Evolutionary conservation across 148 eudicot species (phyloP), one percentile per base, ranked within the genome.

Genomic region (Vaccinium macrocarpon): DNA sequence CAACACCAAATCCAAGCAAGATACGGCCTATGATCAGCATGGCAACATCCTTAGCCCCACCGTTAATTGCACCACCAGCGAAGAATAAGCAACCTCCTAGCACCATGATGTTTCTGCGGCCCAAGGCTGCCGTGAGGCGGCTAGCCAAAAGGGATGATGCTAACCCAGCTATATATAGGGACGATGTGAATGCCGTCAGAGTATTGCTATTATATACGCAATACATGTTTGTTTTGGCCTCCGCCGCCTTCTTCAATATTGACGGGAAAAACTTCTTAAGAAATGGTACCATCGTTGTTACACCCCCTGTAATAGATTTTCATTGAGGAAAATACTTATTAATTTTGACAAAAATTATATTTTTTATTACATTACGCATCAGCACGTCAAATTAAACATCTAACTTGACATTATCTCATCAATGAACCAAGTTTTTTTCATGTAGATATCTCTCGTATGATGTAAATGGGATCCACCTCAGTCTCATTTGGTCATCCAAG

Each of bases 21-120:
- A 91, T 83, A 16, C 93, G 92, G 6, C 95, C 95, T 4, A 90
- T 27, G 74, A 91, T 92, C 27, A 92, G 89, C 95, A 92, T 92
- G 19, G 88, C 86, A n/a, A 92, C 25, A 49, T 91, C 90, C 66
- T 84, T 46, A 23, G 95, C 89, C 16, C 79, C 92, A 48, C 91
- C 93, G 18, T 92, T 92, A 81, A 92, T 80, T 68, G 86, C 90
- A 70, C 91, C 92, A 21, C 95, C 95, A 6, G 75, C 76, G 11
- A 92, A 78, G 85, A 92, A 91, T 84, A 89, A 87, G 87, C 82
- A 86, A 32, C 95, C 93, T n/a, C 95, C 93, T 0, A 92, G 19
- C 8, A 90, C 86, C 89, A 92, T 90, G 74, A 88, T 87, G 86
- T 85, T 86, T 75, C 89, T 89, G 6, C 95, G 93, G 27, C 95